Base-by-base conservation (phyloP, 495 filamentous ascomycete species). In the Choiromyces venosus region DNA sequence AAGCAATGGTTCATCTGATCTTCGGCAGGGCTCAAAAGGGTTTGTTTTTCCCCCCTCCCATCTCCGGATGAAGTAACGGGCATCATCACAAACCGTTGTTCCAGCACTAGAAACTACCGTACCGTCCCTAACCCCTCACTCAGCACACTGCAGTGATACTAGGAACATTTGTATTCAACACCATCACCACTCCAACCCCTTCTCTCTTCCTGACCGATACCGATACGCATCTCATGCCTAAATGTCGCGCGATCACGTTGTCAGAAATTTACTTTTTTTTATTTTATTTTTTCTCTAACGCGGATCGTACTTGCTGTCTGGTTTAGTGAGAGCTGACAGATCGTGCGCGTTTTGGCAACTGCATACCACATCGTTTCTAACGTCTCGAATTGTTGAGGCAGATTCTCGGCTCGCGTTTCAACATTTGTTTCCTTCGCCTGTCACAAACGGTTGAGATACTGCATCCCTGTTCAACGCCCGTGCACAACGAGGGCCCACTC, bases 381-480 rank as follows among this genome's bases (percentile, higher is more conserved):
- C n/a, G 7, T 14, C 52, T 16, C 25, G 4, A 29, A 61, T 29
- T 61, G n/a, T 29, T 61, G 71, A 72, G 70, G 40, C 73, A 67
- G 75, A 77, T 74, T 74, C 73, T 77, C 75, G 73, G 75, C 75
- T 76, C 75, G 73, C 46, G 73, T 77, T 77, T 77, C 76, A 73
- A 76, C 75, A 77, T 70, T 21, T n/a, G 70, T 77, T 76, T 73
- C 74, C 70, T 65, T 42, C 21, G 65, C 72, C 67, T 70, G 69
- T 67, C 76, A 74, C 74, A 77, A 76, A 76, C 40, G 33, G 42
- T 69, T n/a, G 66, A 70, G 67, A 73, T 66, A 70, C 67, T 52
- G 12, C 40, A 77, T 69, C 75, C 75, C 72, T 77, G 75, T 39
- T 69, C n/a, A 69, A 52, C 71, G 64, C 56, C 65, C 65, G 68